Conservation (phyloP, 2,329 filamentous ascomycete species). For the Ramularia collo-cygni region DNA sequence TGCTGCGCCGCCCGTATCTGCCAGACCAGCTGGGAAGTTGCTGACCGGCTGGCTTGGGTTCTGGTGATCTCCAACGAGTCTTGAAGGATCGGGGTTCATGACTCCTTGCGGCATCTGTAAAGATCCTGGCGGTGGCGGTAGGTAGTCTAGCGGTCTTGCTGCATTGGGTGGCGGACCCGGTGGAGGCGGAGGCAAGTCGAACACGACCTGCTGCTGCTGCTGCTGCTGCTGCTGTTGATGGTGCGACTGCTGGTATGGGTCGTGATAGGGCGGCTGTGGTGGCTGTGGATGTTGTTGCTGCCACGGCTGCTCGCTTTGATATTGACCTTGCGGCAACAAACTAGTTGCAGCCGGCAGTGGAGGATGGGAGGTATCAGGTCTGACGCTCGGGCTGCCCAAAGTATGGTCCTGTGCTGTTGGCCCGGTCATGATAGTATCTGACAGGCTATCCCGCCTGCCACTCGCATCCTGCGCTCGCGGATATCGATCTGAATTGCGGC, state of each 20-base stretch:
- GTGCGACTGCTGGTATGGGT: conserved; percentile 11
- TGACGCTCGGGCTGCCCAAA: conserved; percentile 34
- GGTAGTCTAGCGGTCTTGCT: conserved; percentile 16
- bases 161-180: conserved; percentile 30
- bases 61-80: conserved; percentile 27
- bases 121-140: conserved; percentile 21
- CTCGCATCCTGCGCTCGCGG: conserved; percentile 23
- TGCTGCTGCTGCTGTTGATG: conserved; percentile 10
- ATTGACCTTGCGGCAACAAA: conserved; percentile 12
- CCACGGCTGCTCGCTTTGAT: background rate
- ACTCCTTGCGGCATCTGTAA: conserved; percentile 35
- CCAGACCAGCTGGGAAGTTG: conserved; percentile 12
- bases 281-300: conserved; percentile 1
- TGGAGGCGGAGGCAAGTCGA: conserved; percentile 24
- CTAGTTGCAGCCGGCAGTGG: conserved; percentile 30
- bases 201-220: conserved; percentile 11
- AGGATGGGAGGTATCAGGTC: conserved; percentile 25
- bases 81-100: conserved; percentile 32
- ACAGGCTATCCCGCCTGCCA: conserved; percentile 23
- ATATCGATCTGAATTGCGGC: conserved; percentile 25
- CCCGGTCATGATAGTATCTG: conserved; percentile 28
- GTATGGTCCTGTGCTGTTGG: conserved; percentile 29
- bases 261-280: conserved; percentile 9
- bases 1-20: conserved; percentile 15
- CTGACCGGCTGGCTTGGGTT: conserved; percentile 18